Base-by-base conservation (phyloP, 2,329 filamentous ascomycete species). In the Trichoderma afroharzianum region DNA sequence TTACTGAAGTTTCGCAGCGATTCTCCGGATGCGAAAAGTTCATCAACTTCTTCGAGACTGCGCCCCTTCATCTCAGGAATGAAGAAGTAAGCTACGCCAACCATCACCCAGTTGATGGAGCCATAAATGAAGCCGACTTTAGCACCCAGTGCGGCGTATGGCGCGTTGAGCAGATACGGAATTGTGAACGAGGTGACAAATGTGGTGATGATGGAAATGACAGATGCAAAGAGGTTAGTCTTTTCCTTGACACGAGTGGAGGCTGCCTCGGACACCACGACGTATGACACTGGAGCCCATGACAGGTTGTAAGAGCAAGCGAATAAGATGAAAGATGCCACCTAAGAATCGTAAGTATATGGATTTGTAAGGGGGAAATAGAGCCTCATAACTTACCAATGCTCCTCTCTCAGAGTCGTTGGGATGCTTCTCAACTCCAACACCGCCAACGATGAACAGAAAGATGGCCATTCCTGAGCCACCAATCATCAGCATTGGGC, bases 11-110 rank as follows among this genome's bases (percentile, higher is more conserved):
- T 70, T 15, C 75, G 72, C 26, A 76, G 53, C 2, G 75, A 69
- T 14, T 70, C 69, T 3, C 75, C 74, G 3, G 71, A 72, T 1
- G 71, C 73, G 43, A 77, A 77, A 7, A 77, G 57, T 47, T 75
- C 73, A n/a, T 77, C 76, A 7, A 77, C 73, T 39, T 76, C 75
- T 53, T 77, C 76, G 11, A 77, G 58, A 1, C 71, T 76, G 24
- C 75, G 71, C 2, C 82, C 83, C 28, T 82, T 82, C 3, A 84
- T 82, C 75, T 86, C 85, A 24, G 83, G 83, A 21, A 84, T 77
- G 66, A 77, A 82, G 74, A 83, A 83, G 74, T 78, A 83, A 1
- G 83, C 81, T 74, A 83, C 85, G 2, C 80, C 74, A 1, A 83
- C 75, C 63, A 83, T 81, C 8, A 80, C 30, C 14, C 83, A 75